phyloP scores from a whole-genome alignment of 805 yeast genomes.

The Wickerhamiella galacta region DNA sequence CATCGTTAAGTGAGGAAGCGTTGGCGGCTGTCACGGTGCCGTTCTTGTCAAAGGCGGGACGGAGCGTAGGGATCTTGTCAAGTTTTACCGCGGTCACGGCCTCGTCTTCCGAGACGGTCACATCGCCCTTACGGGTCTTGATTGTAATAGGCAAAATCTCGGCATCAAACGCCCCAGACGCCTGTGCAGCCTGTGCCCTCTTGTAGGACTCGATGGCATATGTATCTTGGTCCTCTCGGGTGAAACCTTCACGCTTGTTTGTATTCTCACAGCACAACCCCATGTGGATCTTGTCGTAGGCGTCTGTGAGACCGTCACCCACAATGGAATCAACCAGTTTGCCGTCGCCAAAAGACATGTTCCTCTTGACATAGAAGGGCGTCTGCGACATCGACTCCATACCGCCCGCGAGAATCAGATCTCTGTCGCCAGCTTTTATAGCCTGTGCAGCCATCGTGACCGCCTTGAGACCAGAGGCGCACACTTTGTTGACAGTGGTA shows the following conservation, averaged over 20 bases:
- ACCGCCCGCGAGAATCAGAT: conserved; percentile 85
- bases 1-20: conserved; percentile 86
- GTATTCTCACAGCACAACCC: conserved; percentile 93
- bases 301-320: conserved; percentile 80
- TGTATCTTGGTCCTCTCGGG: conserved; percentile 75
- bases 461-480: conserved; percentile 89
- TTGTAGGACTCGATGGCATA: conserved; percentile 69
- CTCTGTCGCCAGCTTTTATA: conserved; percentile 68
- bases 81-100: conserved; percentile 58
- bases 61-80: conserved; percentile 50
- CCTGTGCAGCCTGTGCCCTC: conserved; percentile 59
- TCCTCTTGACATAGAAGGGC: conserved; percentile 74
- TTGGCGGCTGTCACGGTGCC: conserved; percentile 95
- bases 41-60: conserved; percentile 81
- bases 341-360: conserved; percentile 36
- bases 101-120: conserved; percentile 54
- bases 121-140: conserved; percentile 53
- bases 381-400: conserved; percentile 91
- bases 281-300: conserved; percentile 73
- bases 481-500: conserved; percentile 82
- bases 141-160: conserved; percentile 77
- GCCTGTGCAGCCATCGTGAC: conserved; percentile 78
- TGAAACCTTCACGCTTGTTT: conserved; percentile 54
- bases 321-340: conserved; percentile 42
- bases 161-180: conserved; percentile 50